phyloP scores from a whole-genome alignment of 257 asterid genomes.

The Gardenia jasminoides region DNA sequence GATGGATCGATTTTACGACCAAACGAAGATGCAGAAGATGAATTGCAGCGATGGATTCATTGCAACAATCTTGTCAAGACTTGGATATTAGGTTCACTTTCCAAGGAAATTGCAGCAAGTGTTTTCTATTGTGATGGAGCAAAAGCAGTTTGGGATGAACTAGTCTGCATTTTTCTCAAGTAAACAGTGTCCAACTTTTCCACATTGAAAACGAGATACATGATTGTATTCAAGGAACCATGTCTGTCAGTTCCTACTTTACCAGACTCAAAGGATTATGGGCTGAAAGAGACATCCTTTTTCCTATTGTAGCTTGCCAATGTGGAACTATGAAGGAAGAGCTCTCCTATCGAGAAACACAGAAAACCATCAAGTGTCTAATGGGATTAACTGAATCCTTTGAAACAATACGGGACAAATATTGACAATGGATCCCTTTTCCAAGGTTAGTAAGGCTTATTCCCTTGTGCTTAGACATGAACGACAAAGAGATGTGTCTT shows the following conservation, averaged over 20 bases:
- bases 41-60: not conserved
- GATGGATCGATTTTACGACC: not conserved
- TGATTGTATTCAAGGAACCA: not conserved
- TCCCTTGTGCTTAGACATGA: not conserved
- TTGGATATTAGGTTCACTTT: not conserved
- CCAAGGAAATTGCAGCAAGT: not conserved
- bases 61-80: not conserved
- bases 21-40: not conserved
- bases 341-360: not conserved
- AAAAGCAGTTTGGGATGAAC: not conserved
- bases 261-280: conserved; percentile 2
- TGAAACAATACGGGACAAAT: not conserved
- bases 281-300: not conserved
- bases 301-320: not conserved
- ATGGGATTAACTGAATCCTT: conserved; percentile 1
- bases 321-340: not conserved
- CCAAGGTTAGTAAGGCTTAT: not conserved
- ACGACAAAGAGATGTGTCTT: not conserved
- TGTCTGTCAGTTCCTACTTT: not conserved
- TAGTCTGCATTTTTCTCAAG: not conserved
- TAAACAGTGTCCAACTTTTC: not conserved
- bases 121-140: not conserved
- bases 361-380: not conserved
- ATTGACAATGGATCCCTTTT: not conserved
- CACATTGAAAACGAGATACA: not conserved